These are phyloP conservation scores for Myriosclerotinia duriaeana DNA, from an alignment of 2,329 filamentous ascomycete species.

Conservation along the genomic window DNA sequence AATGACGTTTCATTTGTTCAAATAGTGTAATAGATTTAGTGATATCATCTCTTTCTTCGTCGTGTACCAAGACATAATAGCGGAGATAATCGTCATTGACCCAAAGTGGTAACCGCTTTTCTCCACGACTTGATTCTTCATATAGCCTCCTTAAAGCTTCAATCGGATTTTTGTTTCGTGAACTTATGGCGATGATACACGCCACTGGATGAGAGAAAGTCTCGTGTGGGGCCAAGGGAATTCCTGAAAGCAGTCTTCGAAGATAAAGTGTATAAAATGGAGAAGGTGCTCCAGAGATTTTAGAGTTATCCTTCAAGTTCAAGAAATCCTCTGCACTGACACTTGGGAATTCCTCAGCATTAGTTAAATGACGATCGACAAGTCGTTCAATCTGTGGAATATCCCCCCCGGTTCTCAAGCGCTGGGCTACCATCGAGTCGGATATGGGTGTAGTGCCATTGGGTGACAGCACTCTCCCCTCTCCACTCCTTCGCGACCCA, in stretches of 20 bases:
- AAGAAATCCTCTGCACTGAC: conserved; percentile 40
- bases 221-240: conserved; percentile 80
- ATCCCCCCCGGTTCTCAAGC: conserved; percentile 46
- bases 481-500: conserved; percentile 40
- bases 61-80: conserved; percentile 95
- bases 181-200: conserved; percentile 92
- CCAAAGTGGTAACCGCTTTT: conserved; percentile 74
- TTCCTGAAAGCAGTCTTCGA: conserved; percentile 75
- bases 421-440: conserved; percentile 29
- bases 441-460: conserved; percentile 32
- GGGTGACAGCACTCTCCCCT: conserved; percentile 30
- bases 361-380: conserved; percentile 74
- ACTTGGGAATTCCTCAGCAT: conserved; percentile 58
- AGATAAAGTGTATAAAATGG: conserved; percentile 86
- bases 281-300: conserved; percentile 51
- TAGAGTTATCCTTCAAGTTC: conserved; percentile 42
- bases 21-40: conserved; percentile 84
- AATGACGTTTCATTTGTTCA: conserved; percentile 99
- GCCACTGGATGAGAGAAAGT: conserved; percentile 94
- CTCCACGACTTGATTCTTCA: conserved; percentile 75
- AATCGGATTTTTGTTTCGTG: conserved; percentile 77
- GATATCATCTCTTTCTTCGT: conserved; percentile 94
- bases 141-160: conserved; percentile 85
- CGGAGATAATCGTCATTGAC: conserved; percentile 88
- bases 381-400: conserved; percentile 75